Evolutionary conservation across 1,284 basidiomycete genomes (phyloP), one percentile per base, ranked within the genome.

Genomic region (Tremellales sp.): DNA sequence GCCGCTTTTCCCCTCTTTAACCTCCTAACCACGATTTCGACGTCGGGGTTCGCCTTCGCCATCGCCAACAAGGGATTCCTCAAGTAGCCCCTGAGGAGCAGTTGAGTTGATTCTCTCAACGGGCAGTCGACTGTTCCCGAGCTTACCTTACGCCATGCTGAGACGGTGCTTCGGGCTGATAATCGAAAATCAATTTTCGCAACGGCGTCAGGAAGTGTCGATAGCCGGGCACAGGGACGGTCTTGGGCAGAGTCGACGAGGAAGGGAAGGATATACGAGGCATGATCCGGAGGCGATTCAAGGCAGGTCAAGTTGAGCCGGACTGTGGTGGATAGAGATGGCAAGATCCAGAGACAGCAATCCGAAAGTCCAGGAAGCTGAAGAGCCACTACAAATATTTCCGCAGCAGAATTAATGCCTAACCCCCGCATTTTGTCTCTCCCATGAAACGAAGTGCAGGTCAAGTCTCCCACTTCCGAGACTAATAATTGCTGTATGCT

Each of bases 11-110:
- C 66, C 48, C 70, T 64, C 46, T 65, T 61, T 36, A 69, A 38
- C 51, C 65, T 57, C 47, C 68, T 58, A 26, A 76, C 70, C 21
- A 75, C 61, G 21, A 76, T 53, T 48, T 76, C 74, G 22, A 75
- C 68, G 40, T 70, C 66, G 1, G 74, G 75, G 56, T 74, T 72
- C 39, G 54, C 51, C 39, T 54, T 45, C 3, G 74, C 75, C 39
- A 73, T 40, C 24, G 52, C 43, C 18, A 64, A 43, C 14, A 71
- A 50, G 7, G 63, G 59, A 38, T 53, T 53, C 27, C 56, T 53
- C 19, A 66, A 44, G 34, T 56, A 66, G 21, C 58, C 40, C 41
- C 63, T 65, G 45, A 42, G 27, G 24, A 12, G 19, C 10, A 47
- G 39, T n/a, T n/a, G 27, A 24, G 25, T 24, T 24, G 5, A 25